A percentile compares a stretch with the other conserved stretches of the same genome.
Evolutionary conservation across 225 moss, liverwort and hornwort species (phyloP).

Genomic region (Thuidium tamariscinum): DNA sequence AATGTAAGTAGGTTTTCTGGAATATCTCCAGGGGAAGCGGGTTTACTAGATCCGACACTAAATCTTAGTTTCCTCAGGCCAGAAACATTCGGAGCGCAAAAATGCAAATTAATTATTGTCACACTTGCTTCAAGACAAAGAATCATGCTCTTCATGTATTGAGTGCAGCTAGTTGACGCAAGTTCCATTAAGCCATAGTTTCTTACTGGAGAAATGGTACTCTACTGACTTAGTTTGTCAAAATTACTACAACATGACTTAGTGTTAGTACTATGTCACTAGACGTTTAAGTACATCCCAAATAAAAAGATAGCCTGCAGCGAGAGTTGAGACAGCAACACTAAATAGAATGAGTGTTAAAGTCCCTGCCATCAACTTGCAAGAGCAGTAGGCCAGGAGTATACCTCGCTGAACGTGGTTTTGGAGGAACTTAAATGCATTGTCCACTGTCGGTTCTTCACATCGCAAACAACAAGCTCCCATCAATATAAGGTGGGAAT

Average conservation of each 20-base stretch:
- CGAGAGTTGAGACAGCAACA: neutral
- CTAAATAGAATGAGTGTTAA: neutral
- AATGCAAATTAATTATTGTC: neutral
- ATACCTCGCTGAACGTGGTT: slow-evolving; percentile 33
- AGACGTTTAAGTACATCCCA: neutral
- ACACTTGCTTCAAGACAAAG: neutral
- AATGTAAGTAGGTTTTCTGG: neutral
- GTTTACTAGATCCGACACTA: neutral
- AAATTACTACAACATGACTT: too few species aligned
- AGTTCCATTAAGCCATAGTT: neutral
- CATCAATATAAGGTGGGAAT: neutral
- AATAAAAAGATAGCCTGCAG: neutral
- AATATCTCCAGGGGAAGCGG: neutral
- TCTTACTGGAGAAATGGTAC: neutral
- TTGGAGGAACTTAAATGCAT: slow-evolving; percentile 31
- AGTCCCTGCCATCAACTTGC: neutral
- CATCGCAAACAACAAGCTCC: neutral
- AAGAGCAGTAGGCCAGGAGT: neutral
- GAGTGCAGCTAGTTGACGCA: neutral
- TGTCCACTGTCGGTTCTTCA: slow-evolving; percentile 33
- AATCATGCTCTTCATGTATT: neutral
- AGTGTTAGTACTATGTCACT: too few species aligned
- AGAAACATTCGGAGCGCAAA: neutral
- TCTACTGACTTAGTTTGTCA: neutral
- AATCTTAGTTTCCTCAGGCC: neutral